Conservation (phyloP, 371 early-diverging fungal species). For the Circinella minor region DNA sequence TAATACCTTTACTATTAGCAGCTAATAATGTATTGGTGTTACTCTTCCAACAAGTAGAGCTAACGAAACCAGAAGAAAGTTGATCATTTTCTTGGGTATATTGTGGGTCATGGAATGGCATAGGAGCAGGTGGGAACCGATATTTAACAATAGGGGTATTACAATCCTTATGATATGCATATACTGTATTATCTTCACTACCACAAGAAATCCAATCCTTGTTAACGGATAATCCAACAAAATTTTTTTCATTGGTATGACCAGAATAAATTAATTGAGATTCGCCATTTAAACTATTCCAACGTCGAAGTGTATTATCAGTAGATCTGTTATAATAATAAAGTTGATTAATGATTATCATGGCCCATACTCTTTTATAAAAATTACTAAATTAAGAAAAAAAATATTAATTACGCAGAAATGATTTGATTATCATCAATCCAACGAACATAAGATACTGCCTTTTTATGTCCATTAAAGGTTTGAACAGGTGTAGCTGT, state of each 20-base stretch:
- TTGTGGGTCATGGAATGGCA: slow-evolving; percentile 1
- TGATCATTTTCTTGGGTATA: slow-evolving; percentile 51
- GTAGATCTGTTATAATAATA: slow-evolving; percentile 63
- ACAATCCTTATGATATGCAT: slow-evolving; percentile 77
- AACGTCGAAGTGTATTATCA: slow-evolving; percentile 87
- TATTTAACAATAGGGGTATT: slow-evolving; percentile 73
- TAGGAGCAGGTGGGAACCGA: slow-evolving; percentile 68
- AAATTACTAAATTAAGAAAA: not conserved
- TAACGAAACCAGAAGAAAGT: slow-evolving; percentile 86
- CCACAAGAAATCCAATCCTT: slow-evolving; percentile 91
- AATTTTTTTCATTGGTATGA: slow-evolving; percentile 93
- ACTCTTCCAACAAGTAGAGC: slow-evolving; percentile 90
- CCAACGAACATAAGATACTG: slow-evolving; percentile 93
- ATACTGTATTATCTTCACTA: slow-evolving; percentile 88
- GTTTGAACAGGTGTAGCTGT: slow-evolving; percentile 65
- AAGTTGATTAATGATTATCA: not conserved
- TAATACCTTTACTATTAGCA: slow-evolving; percentile 89
- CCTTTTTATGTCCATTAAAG: slow-evolving; percentile 86
- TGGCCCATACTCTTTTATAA: too few species aligned
- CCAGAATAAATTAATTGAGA: slow-evolving; percentile 78
- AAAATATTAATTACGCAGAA: slow-evolving; percentile 61
- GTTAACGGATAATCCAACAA: slow-evolving; percentile 84
- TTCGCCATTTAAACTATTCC: slow-evolving; percentile 64
- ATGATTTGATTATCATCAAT: slow-evolving; percentile 71
- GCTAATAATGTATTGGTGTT: slow-evolving; percentile 76